phyloP scores from a whole-genome alignment of 345 rosid species.

The Aquilaria malaccensis region DNA sequence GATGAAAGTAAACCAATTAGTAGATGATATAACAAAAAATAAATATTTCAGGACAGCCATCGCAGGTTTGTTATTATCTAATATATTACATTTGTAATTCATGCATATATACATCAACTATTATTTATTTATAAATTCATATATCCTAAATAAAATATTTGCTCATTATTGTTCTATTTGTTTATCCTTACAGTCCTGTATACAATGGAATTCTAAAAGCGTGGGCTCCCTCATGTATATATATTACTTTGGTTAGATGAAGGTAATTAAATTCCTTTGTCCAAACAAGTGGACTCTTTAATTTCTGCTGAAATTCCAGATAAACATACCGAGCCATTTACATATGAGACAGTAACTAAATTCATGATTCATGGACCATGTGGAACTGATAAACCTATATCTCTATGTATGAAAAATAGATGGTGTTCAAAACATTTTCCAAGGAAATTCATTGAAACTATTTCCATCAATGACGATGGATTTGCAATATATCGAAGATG shows the following conservation, averaged over 20 bases:
- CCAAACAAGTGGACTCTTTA: neutral
- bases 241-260: neutral
- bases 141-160: too few species aligned
- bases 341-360: neutral
- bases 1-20: neutral
- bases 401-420: too few species aligned
- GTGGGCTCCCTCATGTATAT: neutral
- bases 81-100: too few species aligned
- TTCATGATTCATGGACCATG: neutral
- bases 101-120: too few species aligned
- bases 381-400: neutral
- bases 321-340: neutral
- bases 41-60: neutral
- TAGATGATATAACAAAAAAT: neutral
- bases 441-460: neutral
- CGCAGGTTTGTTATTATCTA: too few species aligned
- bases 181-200: neutral
- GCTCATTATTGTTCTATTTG: too few species aligned
- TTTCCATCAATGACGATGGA: neutral
- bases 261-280: neutral
- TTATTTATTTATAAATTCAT: too few species aligned
- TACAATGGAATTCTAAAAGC: constrained; percentile 5
- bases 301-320: neutral
- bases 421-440: neutral
- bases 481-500: neutral